phyloP scores from a whole-genome alignment of 2,329 filamentous ascomycete genomes.

The Pseudohalonectria lignicola region DNA sequence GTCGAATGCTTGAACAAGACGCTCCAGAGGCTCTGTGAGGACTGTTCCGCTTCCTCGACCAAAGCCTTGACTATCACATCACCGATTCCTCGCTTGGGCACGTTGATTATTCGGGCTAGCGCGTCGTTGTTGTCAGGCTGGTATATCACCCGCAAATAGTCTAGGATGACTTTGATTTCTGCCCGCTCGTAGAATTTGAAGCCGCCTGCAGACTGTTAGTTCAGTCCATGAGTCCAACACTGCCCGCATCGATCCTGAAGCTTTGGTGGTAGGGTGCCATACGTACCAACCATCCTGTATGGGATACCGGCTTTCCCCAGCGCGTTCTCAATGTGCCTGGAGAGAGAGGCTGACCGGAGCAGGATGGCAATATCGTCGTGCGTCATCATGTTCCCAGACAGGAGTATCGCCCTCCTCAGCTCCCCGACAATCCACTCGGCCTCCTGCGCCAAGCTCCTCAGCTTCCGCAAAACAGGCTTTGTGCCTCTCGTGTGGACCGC shows the following conservation, averaged over 20 bases:
- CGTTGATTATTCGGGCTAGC: constrained; percentile 72
- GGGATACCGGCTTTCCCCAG: constrained; percentile 72
- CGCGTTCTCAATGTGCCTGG: constrained; percentile 73
- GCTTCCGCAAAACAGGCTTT: constrained; percentile 65
- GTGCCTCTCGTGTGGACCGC: constrained; percentile 74
- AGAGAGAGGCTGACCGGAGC: constrained; percentile 73
- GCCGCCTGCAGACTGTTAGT: constrained; percentile 35
- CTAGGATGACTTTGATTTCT: constrained; percentile 78
- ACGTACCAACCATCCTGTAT: constrained; percentile 76
- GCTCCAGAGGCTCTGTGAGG: constrained; percentile 62
- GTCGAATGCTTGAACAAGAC: constrained; percentile 49
- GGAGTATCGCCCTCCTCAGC: constrained; percentile 56
- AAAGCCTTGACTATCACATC: constrained; percentile 65
- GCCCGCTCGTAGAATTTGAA: constrained; percentile 83
- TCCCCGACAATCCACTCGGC: constrained; percentile 84
- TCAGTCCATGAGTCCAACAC: no score
- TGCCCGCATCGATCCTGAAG: no score
- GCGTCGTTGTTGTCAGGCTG: constrained; percentile 84
- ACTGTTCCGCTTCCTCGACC: constrained; percentile 63
- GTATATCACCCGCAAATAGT: constrained; percentile 78
- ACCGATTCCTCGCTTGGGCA: constrained; percentile 71
- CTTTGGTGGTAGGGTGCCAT: no score
- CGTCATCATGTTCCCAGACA: constrained; percentile 64
- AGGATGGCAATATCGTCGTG: constrained; percentile 77
- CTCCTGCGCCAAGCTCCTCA: constrained; percentile 61